These are phyloP conservation scores for Puccinia novopanici DNA, from an alignment of 1,284 basidiomycete genomes.

Conservation along the genomic window DNA sequence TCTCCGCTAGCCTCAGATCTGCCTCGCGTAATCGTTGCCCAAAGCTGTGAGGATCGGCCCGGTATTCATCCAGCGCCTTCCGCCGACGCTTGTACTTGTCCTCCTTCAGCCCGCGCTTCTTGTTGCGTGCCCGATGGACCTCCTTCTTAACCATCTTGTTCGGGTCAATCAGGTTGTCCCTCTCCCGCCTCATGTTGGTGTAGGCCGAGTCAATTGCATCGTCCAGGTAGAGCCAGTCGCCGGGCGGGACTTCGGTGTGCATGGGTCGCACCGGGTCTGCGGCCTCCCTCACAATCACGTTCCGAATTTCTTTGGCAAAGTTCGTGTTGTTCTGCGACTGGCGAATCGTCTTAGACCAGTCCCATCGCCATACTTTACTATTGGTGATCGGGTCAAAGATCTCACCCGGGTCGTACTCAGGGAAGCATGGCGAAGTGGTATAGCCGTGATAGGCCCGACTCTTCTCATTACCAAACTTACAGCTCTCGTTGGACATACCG, in stretches of 20 bases:
- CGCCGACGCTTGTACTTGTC: constrained; percentile 37
- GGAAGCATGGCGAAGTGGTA: constrained; percentile 42
- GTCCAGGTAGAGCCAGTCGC: constrained; percentile 44
- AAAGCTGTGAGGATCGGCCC: constrained; percentile 21
- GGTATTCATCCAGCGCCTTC: constrained; percentile 37
- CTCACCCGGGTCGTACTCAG: constrained; percentile 20
- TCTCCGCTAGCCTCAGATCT: constrained; percentile 9
- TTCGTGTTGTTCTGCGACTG: constrained; percentile 44
- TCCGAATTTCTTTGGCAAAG: constrained; percentile 47
- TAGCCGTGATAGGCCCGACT: constrained; percentile 43
- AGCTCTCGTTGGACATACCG: not conserved
- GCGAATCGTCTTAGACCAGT: constrained; percentile 43
- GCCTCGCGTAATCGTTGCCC: not conserved
- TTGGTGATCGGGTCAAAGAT: constrained; percentile 26
- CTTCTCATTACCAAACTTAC: constrained; percentile 42
- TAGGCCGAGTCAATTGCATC: constrained; percentile 43
- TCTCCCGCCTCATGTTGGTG: constrained; percentile 42
- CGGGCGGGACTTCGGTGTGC: constrained; percentile 35
- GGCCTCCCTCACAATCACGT: constrained; percentile 30
- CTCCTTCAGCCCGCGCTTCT: constrained; percentile 42
- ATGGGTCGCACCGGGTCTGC: constrained; percentile 32
- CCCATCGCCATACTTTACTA: constrained; percentile 36
- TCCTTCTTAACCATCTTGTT: constrained; percentile 45
- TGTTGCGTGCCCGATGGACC: constrained; percentile 44
- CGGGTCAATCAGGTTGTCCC: constrained; percentile 43